phyloP scores from a whole-genome alignment of 306 rosid genomes.

The Fagus sylvatica region DNA sequence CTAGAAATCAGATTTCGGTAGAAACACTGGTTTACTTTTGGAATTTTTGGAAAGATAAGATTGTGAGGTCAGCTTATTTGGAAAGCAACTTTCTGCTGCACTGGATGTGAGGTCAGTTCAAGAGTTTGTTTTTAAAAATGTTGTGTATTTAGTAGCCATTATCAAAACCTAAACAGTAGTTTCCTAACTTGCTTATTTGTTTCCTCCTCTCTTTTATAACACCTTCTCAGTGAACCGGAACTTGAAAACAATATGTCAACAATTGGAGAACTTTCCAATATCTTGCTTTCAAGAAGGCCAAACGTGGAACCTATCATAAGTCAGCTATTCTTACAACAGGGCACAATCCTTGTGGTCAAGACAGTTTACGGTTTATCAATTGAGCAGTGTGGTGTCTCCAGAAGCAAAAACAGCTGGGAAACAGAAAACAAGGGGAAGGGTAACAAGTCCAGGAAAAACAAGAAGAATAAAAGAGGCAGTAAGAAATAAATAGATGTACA shows the following conservation, averaged over 20 bases:
- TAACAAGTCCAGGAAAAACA: background rate
- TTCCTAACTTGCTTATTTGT: background rate
- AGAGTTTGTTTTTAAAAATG: too few relatives aligned
- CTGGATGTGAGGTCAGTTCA: constrained; percentile 28
- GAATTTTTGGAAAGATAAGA: constrained; percentile 63
- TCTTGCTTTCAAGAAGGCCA: constrained; percentile 8
- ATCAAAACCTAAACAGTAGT: too few relatives aligned
- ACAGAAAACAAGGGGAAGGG: background rate
- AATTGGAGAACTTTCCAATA: constrained; percentile 6
- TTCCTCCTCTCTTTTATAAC: background rate
- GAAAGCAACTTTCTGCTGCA: constrained; percentile 26
- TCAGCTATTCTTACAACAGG: background rate
- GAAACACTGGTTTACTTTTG: constrained; percentile 63
- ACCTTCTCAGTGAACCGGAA: background rate
- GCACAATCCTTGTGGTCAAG: background rate
- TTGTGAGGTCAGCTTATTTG: too few relatives aligned
- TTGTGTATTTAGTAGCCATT: background rate
- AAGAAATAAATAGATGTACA: background rate
- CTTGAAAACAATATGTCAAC: background rate
- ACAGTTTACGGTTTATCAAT: background rate
- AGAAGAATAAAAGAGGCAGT: background rate
- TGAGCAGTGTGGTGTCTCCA: too few relatives aligned
- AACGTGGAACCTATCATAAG: constrained; percentile 7
- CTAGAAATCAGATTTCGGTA: constrained; percentile 40
- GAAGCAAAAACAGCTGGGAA: background rate